These are phyloP conservation scores for Rhizopus stolonifer DNA, from an alignment of 371 early-diverging fungal species.

Conservation along the genomic window DNA sequence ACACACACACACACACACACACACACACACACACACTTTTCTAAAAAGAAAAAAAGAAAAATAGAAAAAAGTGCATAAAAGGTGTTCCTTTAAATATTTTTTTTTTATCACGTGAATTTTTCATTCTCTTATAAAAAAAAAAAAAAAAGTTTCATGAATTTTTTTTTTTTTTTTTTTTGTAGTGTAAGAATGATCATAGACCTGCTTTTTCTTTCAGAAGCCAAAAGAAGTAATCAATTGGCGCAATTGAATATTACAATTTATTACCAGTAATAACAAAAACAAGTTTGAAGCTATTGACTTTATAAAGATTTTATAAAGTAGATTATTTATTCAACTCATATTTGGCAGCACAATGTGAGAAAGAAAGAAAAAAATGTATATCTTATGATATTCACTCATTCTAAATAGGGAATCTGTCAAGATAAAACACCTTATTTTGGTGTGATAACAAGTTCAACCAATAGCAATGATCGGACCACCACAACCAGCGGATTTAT, in stretches of 20 bases:
- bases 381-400: conserved; percentile 2
- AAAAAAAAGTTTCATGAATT: no score
- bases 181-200: conserved; percentile 52
- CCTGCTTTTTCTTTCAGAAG: conserved; percentile 46
- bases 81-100: no score
- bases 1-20: no score
- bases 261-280: conserved; percentile 45
- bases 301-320: conserved; percentile 65
- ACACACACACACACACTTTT: no score
- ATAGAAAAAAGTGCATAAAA: no score
- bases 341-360: conserved; percentile 67
- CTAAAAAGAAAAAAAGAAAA: no score
- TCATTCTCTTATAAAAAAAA: conserved; percentile 34
- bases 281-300: conserved; percentile 11
- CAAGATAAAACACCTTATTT: conserved; percentile 57
- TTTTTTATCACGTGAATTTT: conserved; percentile 54
- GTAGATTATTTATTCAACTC: conserved; percentile 61
- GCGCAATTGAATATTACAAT: conserved; percentile 60
- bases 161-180: neutral
- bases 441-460: conserved; percentile 59
- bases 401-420: conserved; percentile 56
- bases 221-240: conserved; percentile 52
- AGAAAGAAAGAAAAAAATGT: neutral
- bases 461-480: conserved; percentile 58
- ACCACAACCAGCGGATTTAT: conserved; percentile 66